Base-by-base conservation (phyloP, 2,329 filamentous ascomycete species). In the Sclerotinia borealis region DNA sequence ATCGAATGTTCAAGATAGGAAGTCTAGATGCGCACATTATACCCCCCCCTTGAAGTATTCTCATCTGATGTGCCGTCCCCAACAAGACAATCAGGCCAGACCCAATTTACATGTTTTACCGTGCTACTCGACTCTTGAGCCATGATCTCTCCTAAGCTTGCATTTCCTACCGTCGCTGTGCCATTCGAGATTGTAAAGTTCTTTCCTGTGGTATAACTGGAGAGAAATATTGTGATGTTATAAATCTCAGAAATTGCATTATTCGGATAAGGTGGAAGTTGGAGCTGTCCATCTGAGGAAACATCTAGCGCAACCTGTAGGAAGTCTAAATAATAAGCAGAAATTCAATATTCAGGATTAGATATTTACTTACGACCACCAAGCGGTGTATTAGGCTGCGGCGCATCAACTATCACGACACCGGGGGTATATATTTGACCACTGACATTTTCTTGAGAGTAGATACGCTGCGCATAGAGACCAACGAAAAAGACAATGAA, bases 31-130 rank as follows among this genome's bases (percentile, higher is more conserved):
- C 64, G 29, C 66, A 72, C 71, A 69, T 91, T 90, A 72, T 90
- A 90, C 22, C 78, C 76, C 3, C 87, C 87, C 3, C 85, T 79
- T 29, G 81, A 82, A 58, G 80, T 84, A 63, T 77, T 77, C 0
- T 75, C 73, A n/a, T 63, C 61, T 9, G 45, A 60, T n/a, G 51
- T 61, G 69, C 31, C 80, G 56, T 86, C 77, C 22, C 87, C 87
- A 3, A 85, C 83, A 0, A 91, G 77, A 69, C 88, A 91, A 64
- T 83, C 81, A 0, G 88, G 88, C 87, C 87, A 91, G 25, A 83
- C 77, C 85, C 88, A 91, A 71, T 87, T 86, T 66, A 90, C 80
- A 72, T 91, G 87, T 72, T 91, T 91, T 49, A 91, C 88, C 0
- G 88, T 90, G 71, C 86, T 88, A 4, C 83, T 82, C 0, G 80